Base-by-base conservation (phyloP, 2,329 filamentous ascomycete genomes). In the Venturiaceae sp. region DNA sequence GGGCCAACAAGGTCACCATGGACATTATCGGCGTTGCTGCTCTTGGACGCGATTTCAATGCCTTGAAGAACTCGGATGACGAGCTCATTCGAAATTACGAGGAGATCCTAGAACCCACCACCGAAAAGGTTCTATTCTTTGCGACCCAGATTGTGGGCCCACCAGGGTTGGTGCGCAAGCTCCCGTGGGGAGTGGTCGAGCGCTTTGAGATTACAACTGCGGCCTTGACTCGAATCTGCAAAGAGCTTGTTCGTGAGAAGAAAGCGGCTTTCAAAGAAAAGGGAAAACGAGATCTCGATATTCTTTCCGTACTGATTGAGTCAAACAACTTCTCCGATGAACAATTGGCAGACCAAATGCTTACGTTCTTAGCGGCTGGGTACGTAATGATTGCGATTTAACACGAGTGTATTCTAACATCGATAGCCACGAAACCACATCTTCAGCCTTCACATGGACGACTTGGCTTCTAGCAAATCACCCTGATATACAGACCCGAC, bases 371-470 rank as follows among this genome's bases (percentile, higher is more conserved):
- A 3, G 80, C 80, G 2, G 79, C 79, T 3, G 79, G 79, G 75
- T 80, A 67, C 62, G 74, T 67, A 16, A 19, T 26, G 53, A 9
- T 36, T 19, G 6, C 14, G 5, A 13, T 26, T 28, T 23, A 3
- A 9, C 26, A 47, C 13, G 19, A 13, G 7, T 1, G 6, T 46
- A n/a, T 30, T 11, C 34, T 57, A 14, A 47, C 44, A 28, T 13
- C 1, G 28, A 50, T 71, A 75, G 44, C 5, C 89, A 92, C 69
- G 88, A 92, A 72, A 92, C 89, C 1, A 92, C 88, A 0, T 83
- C 89, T 1, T 81, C 84, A 1, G 80, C 88, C 19, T 77, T 94
- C 67, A 87, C 85, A n/a, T 92, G 88, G 87, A 81, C 85, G 3
- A 72, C 84, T 7, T 88, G 90, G 67, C 74, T 86, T 46, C 80